These are phyloP conservation scores for Saksenaea vasiformis DNA, from an alignment of 371 early-diverging fungal genomes.

Conservation along the genomic window DNA sequence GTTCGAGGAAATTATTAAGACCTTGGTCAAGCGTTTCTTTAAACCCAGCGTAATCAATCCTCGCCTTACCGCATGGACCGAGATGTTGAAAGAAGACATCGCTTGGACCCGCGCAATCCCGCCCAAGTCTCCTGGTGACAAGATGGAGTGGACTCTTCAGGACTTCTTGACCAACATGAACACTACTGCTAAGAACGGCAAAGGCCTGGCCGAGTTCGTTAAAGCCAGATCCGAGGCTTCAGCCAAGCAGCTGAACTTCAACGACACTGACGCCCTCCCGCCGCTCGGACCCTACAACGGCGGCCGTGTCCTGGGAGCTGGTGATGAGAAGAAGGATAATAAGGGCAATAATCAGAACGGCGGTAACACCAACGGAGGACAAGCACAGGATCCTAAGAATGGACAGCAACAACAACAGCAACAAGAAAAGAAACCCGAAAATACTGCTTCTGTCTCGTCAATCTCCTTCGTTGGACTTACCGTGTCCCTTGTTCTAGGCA, in stretches of 20 bases:
- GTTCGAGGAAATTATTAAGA: slow-evolving; percentile 46
- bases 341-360: neutral
- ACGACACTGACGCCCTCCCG: slow-evolving; percentile 36
- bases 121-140: slow-evolving; percentile 36
- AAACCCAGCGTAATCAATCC: slow-evolving; percentile 49
- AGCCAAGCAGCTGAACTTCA: slow-evolving; percentile 31
- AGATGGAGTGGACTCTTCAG: slow-evolving; percentile 34
- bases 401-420: neutral
- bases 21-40: slow-evolving; percentile 48
- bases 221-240: slow-evolving; percentile 22
- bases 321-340: slow-evolving; percentile 12
- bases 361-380: neutral
- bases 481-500: neutral
- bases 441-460: neutral
- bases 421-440: neutral
- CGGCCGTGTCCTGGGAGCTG: slow-evolving; percentile 6
- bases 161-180: slow-evolving; percentile 48
- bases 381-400: neutral
- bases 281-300: slow-evolving; percentile 24
- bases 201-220: slow-evolving; percentile 36
- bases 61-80: slow-evolving; percentile 43
- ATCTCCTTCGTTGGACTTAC: slow-evolving; percentile 18
- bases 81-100: slow-evolving; percentile 51
- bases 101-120: slow-evolving; percentile 42
- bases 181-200: slow-evolving; percentile 23